phyloP scores from a whole-genome alignment of 306 rosid genomes.

The Sicyos baderoa region DNA sequence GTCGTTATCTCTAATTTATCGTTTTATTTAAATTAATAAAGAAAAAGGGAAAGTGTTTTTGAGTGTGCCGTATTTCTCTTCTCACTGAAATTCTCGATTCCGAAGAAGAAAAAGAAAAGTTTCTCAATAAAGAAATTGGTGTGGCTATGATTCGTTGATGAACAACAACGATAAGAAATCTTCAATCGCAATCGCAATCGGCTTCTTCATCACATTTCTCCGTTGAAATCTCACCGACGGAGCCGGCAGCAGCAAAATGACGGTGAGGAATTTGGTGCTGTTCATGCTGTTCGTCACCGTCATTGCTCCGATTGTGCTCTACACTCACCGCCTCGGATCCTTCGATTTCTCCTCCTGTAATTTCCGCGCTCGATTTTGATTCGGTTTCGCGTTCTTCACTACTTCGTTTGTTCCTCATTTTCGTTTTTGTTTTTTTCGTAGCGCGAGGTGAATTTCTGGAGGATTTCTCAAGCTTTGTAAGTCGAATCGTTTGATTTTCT shows the following conservation, averaged over 20 bases:
- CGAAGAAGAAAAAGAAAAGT: background rate
- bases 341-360: constrained; percentile 50
- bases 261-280: constrained; percentile 62
- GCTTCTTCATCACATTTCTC: constrained; percentile 4
- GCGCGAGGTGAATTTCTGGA: constrained; percentile 52
- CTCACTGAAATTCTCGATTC: background rate
- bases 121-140: background rate
- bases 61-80: background rate
- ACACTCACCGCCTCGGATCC: constrained; percentile 78
- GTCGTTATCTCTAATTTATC: constrained; percentile 6
- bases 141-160: background rate
- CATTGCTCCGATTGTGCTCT: constrained; percentile 80
- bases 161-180: background rate
- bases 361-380: constrained; percentile 17
- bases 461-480: constrained; percentile 61
- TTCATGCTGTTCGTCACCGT: constrained; percentile 61
- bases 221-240: background rate
- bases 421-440: constrained; percentile 12
- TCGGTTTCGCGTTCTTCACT: background rate
- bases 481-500: constrained; percentile 17
- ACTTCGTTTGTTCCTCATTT: background rate
- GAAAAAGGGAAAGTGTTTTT: background rate
- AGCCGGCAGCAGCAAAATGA: constrained; percentile 29
- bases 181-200: background rate
- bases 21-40: background rate